Conservation (phyloP, 768 basidiomycete genomes). For the Tylopilus sp. region DNA sequence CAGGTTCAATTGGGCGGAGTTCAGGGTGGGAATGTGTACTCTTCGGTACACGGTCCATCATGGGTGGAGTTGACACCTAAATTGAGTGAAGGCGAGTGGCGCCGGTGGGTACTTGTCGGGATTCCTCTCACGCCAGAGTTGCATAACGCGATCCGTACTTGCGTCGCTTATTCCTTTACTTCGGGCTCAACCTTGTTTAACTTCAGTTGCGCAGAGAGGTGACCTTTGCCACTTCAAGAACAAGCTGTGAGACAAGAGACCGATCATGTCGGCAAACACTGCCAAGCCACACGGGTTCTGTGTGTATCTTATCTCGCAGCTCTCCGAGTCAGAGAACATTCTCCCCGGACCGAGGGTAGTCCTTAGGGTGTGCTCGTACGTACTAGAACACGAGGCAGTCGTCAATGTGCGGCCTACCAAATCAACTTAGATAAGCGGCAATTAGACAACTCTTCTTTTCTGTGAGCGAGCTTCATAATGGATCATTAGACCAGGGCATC, state of each 20-base stretch:
- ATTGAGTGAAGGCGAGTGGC: conserved; percentile 76
- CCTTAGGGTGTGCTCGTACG: background rate
- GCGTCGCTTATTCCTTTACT: background rate
- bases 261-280: background rate
- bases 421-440: background rate
- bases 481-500: background rate
- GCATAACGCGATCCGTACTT: conserved; percentile 33
- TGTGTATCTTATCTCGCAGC: background rate
- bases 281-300: background rate
- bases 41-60: conserved; percentile 80
- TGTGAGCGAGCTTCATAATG: background rate
- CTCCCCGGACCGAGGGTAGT: background rate
- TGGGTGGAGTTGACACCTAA: conserved; percentile 73
- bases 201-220: conserved; percentile 20
- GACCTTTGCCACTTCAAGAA: conserved; percentile 29
- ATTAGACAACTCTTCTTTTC: background rate
- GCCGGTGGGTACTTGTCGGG: conserved; percentile 27
- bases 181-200: background rate
- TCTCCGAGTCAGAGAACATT: background rate
- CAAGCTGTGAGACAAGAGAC: conserved; percentile 8
- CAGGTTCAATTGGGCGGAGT: conserved; percentile 63
- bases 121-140: conserved; percentile 28
- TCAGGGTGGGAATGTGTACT: conserved; percentile 85
- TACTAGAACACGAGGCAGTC: background rate
- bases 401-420: no score